Conservation (phyloP, 495 filamentous ascomycete genomes). For the Cladorrhinum samala region DNA sequence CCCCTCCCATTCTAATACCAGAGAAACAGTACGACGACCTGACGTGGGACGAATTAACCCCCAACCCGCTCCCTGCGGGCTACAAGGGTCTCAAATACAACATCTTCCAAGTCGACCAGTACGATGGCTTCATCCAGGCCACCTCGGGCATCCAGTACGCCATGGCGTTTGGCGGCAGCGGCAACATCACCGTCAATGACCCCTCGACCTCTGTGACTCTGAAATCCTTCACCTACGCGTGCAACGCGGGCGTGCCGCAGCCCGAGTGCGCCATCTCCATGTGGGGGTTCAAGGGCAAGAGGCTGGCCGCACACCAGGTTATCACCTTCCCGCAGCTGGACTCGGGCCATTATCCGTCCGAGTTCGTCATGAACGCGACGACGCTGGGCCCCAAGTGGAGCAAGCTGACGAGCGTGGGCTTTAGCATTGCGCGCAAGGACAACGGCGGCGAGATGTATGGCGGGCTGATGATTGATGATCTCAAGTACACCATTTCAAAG, state of each 20-base stretch:
- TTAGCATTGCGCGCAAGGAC: conserved; percentile 1
- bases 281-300: conserved; percentile 4
- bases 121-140: conserved; percentile 6
- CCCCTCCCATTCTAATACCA: no score
- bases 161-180: conserved; percentile 8
- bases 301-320: conserved; percentile 1
- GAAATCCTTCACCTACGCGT: conserved; percentile 5
- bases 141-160: conserved; percentile 8
- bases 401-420: conserved; percentile 2
- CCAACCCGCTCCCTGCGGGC: conserved; percentile 1
- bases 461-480: conserved; percentile 8
- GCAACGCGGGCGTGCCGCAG: conserved; percentile 5
- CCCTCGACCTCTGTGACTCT: neutral
- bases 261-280: conserved; percentile 9
- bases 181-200: conserved; percentile 3
- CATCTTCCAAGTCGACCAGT: conserved; percentile 11
- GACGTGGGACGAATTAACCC: conserved; percentile 2
- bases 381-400: neutral
- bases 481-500: neutral
- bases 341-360: neutral
- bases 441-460: conserved; percentile 7
- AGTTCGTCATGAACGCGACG: conserved; percentile 8
- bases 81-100: conserved; percentile 5
- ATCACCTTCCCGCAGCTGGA: conserved; percentile 6
- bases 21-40: conserved; percentile 8